Conservation (phyloP, 2,329 filamentous ascomycete genomes). For the Kalaharituber pfeilii region DNA sequence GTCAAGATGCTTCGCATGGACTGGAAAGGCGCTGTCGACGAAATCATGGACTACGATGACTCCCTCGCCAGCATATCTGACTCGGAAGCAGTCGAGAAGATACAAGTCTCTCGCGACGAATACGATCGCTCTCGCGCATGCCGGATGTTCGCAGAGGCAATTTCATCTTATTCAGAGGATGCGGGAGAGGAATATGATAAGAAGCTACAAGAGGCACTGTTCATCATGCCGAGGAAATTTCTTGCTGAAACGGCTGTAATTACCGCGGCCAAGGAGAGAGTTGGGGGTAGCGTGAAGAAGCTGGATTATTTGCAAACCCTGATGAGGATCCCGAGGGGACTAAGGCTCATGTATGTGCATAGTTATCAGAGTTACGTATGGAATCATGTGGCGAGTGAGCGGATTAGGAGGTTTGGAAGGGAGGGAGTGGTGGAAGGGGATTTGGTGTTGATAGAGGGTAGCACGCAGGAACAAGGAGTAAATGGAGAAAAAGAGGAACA, state of each 20-base stretch:
- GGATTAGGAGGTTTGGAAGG: conserved; percentile 58
- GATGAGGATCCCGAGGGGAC: conserved; percentile 57
- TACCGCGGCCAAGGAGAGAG: conserved; percentile 7
- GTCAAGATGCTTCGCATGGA: conserved; percentile 67
- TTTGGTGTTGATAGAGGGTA: conserved; percentile 43
- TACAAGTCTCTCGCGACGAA: conserved; percentile 54
- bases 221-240: conserved; percentile 56
- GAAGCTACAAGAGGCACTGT: background rate
- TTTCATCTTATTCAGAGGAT: conserved; percentile 37
- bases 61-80: conserved; percentile 37
- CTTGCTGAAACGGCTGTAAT: conserved; percentile 64
- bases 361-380: conserved; percentile 91
- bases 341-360: conserved; percentile 89
- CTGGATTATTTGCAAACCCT: conserved; percentile 68
- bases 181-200: conserved; percentile 50
- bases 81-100: conserved; percentile 26
- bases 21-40: conserved; percentile 61
- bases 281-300: conserved; percentile 20
- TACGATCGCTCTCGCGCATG: conserved; percentile 62
- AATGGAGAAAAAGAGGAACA: background rate
- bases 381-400: conserved; percentile 69
- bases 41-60: conserved; percentile 56
- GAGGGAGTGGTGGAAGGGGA: conserved; percentile 62
- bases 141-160: conserved; percentile 46
- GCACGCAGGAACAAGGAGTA: background rate